Conservation (phyloP, 805 yeast genomes). For the Kazachstania kunashirensis region DNA sequence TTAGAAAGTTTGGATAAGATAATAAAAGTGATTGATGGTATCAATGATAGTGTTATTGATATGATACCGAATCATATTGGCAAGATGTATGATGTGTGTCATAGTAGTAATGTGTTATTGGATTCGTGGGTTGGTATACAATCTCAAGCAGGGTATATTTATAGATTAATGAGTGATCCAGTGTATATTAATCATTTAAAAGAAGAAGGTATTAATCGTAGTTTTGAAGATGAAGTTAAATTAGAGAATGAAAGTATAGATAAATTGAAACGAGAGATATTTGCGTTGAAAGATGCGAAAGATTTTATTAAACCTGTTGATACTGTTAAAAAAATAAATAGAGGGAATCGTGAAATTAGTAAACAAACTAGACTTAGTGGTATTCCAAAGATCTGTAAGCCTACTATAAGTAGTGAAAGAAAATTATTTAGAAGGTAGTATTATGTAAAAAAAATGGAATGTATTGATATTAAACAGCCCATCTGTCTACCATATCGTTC, state of each 20-base stretch:
- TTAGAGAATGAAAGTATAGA: slow-evolving; percentile 14
- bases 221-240: slow-evolving; percentile 9
- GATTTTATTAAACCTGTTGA: too few species aligned
- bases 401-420: slow-evolving; percentile 21
- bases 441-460: slow-evolving; percentile 2
- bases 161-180: slow-evolving; percentile 36
- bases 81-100: slow-evolving; percentile 34
- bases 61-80: slow-evolving; percentile 24
- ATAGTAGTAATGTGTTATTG: slow-evolving; percentile 40
- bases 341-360: too few species aligned
- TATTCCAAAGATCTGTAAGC: slow-evolving; percentile 21
- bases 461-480: slow-evolving; percentile 31
- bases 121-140: slow-evolving; percentile 54
- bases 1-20: slow-evolving; percentile 24
- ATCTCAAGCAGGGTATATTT: slow-evolving; percentile 51
- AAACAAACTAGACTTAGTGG: slow-evolving; percentile 13
- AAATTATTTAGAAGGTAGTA: slow-evolving; percentile 17
- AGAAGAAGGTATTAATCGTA: slow-evolving; percentile 25
- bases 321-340: background rate
- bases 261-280: slow-evolving; percentile 12
- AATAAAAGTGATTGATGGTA: slow-evolving; percentile 21
- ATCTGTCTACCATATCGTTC: slow-evolving; percentile 69
- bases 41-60: slow-evolving; percentile 13
- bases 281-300: slow-evolving; percentile 9
- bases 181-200: slow-evolving; percentile 30